Conservation (phyloP, 139 green algal genomes). For the Mychonastes homosphaera region DNA sequence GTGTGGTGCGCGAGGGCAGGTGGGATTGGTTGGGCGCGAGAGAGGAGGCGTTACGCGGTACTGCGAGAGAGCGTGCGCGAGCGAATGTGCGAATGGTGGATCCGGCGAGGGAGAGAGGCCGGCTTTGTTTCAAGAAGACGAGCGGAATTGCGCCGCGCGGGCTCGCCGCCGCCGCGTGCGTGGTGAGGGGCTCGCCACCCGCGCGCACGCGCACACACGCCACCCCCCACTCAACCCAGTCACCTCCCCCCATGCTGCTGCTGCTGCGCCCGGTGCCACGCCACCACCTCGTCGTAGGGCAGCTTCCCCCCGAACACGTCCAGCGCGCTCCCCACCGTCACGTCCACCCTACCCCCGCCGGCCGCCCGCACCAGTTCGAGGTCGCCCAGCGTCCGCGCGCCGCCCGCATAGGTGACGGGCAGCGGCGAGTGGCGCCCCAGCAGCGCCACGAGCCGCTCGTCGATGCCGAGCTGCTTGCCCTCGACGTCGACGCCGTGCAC, state of each 20-base stretch:
- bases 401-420: constrained; percentile 92
- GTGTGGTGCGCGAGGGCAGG: no score
- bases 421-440: constrained; percentile 60
- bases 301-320: constrained; percentile 96
- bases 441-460: constrained; percentile 84
- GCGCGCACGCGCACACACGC: not conserved
- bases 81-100: not conserved
- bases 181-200: not conserved
- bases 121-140: not conserved
- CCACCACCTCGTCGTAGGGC: constrained; percentile 77
- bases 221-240: not conserved
- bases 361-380: constrained; percentile 58
- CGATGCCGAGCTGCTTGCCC: constrained; percentile 92
- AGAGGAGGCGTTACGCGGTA: no score
- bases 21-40: no score
- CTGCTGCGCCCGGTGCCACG: constrained; percentile 70
- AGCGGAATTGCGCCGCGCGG: not conserved
- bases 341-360: constrained; percentile 70
- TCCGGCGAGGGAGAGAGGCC: not conserved
- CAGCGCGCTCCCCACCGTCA: constrained; percentile 92
- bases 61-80: not conserved
- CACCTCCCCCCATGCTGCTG: not conserved
- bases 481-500: constrained; percentile 98
- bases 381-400: constrained; percentile 72
- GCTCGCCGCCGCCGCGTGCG: not conserved